Evolutionary conservation across 495 filamentous ascomycete genomes (phyloP).

Genomic region (Lasiosphaeria miniovina): DNA sequence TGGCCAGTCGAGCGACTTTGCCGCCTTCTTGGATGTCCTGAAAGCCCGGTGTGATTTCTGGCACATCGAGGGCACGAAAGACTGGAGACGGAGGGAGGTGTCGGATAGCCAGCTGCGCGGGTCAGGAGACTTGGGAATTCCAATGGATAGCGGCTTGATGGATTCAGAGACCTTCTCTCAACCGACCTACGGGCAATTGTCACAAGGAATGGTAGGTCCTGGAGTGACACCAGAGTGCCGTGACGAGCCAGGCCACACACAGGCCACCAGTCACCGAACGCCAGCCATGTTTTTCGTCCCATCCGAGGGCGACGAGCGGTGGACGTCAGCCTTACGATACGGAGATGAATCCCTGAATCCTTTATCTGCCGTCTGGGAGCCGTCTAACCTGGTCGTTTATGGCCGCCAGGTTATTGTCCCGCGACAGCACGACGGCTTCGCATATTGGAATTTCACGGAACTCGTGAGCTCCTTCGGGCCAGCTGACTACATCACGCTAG

Average conservation of each 20-base stretch:
- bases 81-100: conserved; percentile 58
- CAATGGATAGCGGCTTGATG: too few relatives aligned
- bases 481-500: conserved; percentile 70
- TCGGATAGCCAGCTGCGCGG: conserved; percentile 16
- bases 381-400: conserved; percentile 54
- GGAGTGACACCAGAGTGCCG: background rate
- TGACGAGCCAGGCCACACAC: background rate
- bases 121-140: conserved; percentile 4
- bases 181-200: conserved; percentile 5
- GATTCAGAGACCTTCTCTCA: conserved; percentile 3
- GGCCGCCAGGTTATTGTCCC: conserved; percentile 55
- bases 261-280: conserved; percentile 9
- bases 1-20: conserved; percentile 60
- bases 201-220: background rate
- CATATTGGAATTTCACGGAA: conserved; percentile 57
- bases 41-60: conserved; percentile 67
- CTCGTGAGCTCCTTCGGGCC: conserved; percentile 61
- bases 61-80: conserved; percentile 64
- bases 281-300: conserved; percentile 35
- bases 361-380: conserved; percentile 40
- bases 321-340: conserved; percentile 4
- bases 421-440: conserved; percentile 43
- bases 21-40: conserved; percentile 62
- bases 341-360: background rate
- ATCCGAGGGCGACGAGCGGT: conserved; percentile 22